Base-by-base conservation (phyloP, 2,329 filamentous ascomycete genomes). In the Ceratocystis papillata region DNA sequence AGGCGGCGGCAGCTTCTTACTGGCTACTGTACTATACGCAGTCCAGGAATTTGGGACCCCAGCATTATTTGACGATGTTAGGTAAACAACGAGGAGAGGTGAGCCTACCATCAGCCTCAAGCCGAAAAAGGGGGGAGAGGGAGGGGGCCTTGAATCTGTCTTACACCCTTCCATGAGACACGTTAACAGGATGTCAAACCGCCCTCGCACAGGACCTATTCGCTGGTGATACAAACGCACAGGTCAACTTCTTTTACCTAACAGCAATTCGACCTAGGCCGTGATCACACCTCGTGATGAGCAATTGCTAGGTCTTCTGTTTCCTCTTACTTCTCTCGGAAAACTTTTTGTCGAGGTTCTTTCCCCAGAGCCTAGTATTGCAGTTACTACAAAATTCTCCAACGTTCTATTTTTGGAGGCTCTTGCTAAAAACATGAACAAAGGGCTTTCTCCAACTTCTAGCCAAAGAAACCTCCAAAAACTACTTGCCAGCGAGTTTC, bases 181-280 rank as follows among this genome's bases (percentile, higher is more conserved):
- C 25, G 22, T 37, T 22, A 37, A 37, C 28, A 59, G 17, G 28
- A 59, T 37, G 55, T 59, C 55, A 59, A 59, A 37, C 55, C 25
- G 37, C 48, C 48, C 48, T 53, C 8, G 48, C 25, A 53, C 48
- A 53, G 48, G 8, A 37, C 33, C 55, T 37, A 30, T 59, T 59
- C 15, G 55, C 55, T 37, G 55, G 55, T 59, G 55, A n/a, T 59
- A 59, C 55, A 59, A 59, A n/a, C 55, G 55, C 55, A 59, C 55
- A 37, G 55, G 55, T 30, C 55, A 59, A 59, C 12, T 41, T 59
- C 55, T 37, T n/a, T 59, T 59, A 59, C 55, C 55, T 59, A 59
- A 59, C 30, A 30, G 20, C 55, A 59, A 59, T 17, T 37, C 12
- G 25, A 17, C 55, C 25, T 59, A 30, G 22, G 55, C 30, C 28